These are phyloP conservation scores for Tricholoma sp. DNA, from an alignment of 768 basidiomycete species.

Conservation along the genomic window DNA sequence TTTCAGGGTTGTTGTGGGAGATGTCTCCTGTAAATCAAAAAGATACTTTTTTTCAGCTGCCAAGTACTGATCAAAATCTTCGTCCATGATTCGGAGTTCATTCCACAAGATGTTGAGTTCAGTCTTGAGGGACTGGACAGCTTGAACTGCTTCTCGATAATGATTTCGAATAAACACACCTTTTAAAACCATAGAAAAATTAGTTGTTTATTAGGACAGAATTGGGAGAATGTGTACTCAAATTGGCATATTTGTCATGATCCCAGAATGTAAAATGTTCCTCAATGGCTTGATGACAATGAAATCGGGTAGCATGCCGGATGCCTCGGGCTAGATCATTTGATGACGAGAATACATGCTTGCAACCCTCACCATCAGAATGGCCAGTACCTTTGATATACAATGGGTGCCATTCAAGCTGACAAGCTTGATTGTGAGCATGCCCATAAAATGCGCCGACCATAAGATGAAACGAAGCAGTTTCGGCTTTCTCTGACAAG, in stretches of 20 bases:
- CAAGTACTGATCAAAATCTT: not conserved
- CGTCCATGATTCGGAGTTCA: not conserved
- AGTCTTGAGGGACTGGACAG: not conserved
- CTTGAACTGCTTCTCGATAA: not conserved
- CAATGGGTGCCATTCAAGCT: constrained; percentile 12
- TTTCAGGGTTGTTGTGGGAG: not conserved
- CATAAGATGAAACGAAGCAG: not conserved
- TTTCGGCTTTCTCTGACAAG: not conserved
- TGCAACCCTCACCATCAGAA: constrained; percentile 11
- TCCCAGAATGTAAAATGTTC: constrained; percentile 7
- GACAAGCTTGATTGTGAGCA: constrained; percentile 16
- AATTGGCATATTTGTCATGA: not conserved
- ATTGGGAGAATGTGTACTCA: constrained; percentile 8
- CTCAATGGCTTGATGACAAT: constrained; percentile 16
- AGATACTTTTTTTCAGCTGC: not conserved
- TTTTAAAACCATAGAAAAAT: not conserved
- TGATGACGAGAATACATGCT: constrained; percentile 2
- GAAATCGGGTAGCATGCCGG: constrained; percentile 13
- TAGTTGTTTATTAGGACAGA: not conserved
- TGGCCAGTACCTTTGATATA: constrained; percentile 15
- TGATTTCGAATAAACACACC: constrained; percentile 1
- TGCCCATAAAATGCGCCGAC: constrained; percentile 2
- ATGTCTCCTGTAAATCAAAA: not conserved
- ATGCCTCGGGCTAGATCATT: constrained; percentile 16
- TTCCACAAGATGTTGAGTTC: not conserved